Conservation (phyloP, 1,284 basidiomycete species). For the Ganoderma boninense region DNA sequence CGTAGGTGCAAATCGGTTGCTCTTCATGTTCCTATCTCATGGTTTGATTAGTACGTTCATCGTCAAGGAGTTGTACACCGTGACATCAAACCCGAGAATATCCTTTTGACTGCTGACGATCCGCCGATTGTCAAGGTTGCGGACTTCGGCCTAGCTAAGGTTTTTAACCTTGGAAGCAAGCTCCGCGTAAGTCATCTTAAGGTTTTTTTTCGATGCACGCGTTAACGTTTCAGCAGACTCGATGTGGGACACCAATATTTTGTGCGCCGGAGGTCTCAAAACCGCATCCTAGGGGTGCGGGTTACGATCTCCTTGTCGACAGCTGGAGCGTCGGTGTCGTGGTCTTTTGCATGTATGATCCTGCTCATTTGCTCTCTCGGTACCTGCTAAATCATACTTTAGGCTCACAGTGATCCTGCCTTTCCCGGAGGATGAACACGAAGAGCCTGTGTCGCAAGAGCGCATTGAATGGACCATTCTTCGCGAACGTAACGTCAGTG, state of each 20-base stretch:
- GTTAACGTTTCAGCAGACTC: constrained; percentile 57
- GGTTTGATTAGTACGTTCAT: constrained; percentile 74
- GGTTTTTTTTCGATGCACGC: too few species aligned
- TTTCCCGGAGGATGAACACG: constrained; percentile 70
- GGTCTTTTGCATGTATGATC: constrained; percentile 80
- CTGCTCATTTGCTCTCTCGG: neutral
- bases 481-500: too few species aligned
- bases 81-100: constrained; percentile 93
- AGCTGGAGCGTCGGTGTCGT: constrained; percentile 96
- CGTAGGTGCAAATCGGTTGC: constrained; percentile 55
- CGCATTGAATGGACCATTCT: constrained; percentile 58
- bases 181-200: constrained; percentile 56
- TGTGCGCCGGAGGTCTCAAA: constrained; percentile 88
- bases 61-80: constrained; percentile 82
- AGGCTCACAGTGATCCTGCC: constrained; percentile 78
- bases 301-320: constrained; percentile 87
- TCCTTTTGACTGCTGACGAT: constrained; percentile 71
- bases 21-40: too few species aligned
- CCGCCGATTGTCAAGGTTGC: constrained; percentile 84
- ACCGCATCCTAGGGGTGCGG: constrained; percentile 62
- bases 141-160: constrained; percentile 94
- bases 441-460: constrained; percentile 38
- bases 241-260: constrained; percentile 88
- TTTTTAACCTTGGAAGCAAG: constrained; percentile 79
- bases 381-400: neutral